phyloP scores from a whole-genome alignment of 352 stramenopile species.

The Blastocystis sp. region DNA sequence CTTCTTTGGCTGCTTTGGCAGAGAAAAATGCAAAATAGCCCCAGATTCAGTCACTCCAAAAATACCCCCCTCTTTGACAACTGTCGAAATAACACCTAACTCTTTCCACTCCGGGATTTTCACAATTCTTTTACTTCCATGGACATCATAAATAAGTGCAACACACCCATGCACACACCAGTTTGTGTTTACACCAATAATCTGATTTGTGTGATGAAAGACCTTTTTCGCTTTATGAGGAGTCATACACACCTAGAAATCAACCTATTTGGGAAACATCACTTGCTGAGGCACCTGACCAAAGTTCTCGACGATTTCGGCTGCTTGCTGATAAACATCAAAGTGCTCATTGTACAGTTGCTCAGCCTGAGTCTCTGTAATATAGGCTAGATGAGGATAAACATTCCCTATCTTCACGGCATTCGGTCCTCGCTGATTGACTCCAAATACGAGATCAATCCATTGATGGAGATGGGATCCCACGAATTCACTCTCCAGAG shows the following conservation, averaged over 20 bases:
- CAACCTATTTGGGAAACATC: background rate
- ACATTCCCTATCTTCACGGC: constrained; percentile 78
- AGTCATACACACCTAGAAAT: background rate
- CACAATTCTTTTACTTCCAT: background rate
- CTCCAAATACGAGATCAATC: constrained; percentile 99
- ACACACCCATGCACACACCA: background rate
- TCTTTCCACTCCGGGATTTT: background rate
- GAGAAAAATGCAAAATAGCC: background rate
- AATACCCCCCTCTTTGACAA: background rate
- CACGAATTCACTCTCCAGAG: constrained; percentile 95
- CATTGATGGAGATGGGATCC: constrained; percentile 91
- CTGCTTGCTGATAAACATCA: background rate
- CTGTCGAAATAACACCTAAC: background rate
- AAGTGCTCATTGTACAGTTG: background rate
- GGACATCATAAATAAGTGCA: background rate
- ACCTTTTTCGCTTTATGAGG: background rate
- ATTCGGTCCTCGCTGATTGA: constrained; percentile 81
- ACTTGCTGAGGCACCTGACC: background rate
- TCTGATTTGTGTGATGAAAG: background rate
- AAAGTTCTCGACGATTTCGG: constrained; percentile 46
- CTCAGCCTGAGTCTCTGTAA: background rate
- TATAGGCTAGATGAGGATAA: constrained; percentile 81
- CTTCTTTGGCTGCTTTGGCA: background rate
- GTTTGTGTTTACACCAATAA: background rate
- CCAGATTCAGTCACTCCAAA: background rate